phyloP scores from a whole-genome alignment of 352 stramenopile species.

The Phytophthora agathidicida region DNA sequence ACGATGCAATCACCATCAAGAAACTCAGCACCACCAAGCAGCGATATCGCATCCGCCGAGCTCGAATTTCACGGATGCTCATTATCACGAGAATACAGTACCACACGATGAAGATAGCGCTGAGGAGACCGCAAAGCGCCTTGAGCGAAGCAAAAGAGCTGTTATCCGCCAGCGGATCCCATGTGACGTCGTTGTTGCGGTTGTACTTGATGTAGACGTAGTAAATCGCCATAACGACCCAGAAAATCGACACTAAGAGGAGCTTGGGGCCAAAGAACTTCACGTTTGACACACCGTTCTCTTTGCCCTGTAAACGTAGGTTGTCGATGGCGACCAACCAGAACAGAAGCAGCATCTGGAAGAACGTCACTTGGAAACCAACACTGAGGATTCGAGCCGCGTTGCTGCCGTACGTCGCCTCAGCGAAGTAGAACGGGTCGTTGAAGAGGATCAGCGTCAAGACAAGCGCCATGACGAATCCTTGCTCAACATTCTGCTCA shows the following conservation, averaged over 20 bases:
- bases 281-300: slow-evolving; percentile 55
- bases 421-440: slow-evolving; percentile 62
- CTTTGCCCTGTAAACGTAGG: slow-evolving; percentile 53
- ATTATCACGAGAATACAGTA: slow-evolving; percentile 41
- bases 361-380: slow-evolving; percentile 65
- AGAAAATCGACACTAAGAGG: slow-evolving; percentile 57
- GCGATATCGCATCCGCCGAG: slow-evolving; percentile 50
- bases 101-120: slow-evolving; percentile 59
- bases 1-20: slow-evolving; percentile 56
- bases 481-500: slow-evolving; percentile 67
- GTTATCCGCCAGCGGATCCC: slow-evolving; percentile 50
- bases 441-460: slow-evolving; percentile 63
- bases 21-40: slow-evolving; percentile 55
- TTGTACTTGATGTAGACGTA: slow-evolving; percentile 72
- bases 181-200: slow-evolving; percentile 58
- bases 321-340: slow-evolving; percentile 69
- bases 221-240: slow-evolving; percentile 57
- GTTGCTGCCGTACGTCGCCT: slow-evolving; percentile 56
- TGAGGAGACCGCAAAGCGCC: slow-evolving; percentile 44
- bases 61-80: slow-evolving; percentile 50
- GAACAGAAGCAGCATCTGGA: slow-evolving; percentile 63
- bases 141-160: slow-evolving; percentile 43
- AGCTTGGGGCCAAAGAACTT: slow-evolving; percentile 63
- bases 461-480: slow-evolving; percentile 52
- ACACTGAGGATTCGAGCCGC: slow-evolving; percentile 53